phyloP scores from a whole-genome alignment of 768 basidiomycete species.

The Pulveroboletus sp. region DNA sequence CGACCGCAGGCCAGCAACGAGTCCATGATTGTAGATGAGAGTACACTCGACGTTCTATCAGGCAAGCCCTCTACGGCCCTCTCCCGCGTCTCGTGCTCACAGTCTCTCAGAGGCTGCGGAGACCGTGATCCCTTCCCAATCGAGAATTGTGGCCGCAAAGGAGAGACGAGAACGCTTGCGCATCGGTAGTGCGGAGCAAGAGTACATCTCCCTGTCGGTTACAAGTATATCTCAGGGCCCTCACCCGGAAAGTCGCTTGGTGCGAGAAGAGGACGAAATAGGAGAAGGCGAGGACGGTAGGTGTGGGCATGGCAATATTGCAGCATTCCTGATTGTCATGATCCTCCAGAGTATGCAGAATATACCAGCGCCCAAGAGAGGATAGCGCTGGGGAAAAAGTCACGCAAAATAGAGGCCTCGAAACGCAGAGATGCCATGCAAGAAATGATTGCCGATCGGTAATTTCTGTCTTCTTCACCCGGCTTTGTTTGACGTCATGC shows the following conservation, averaged over 20 bases:
- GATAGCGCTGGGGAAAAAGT: conserved; percentile 82
- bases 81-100: neutral
- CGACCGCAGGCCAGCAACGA: conserved; percentile 42
- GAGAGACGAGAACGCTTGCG: conserved; percentile 71
- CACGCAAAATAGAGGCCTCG: conserved; percentile 62
- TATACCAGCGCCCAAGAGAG: conserved; percentile 85
- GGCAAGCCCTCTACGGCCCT: conserved; percentile 24
- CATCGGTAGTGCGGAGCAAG: conserved; percentile 49
- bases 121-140: conserved; percentile 62
- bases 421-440: conserved; percentile 68
- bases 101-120: conserved; percentile 34
- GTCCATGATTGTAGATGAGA: conserved; percentile 41
- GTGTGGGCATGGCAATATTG: conserved; percentile 15
- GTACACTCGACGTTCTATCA: conserved; percentile 30
- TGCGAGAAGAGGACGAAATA: conserved; percentile 83
- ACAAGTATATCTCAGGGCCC: conserved; percentile 60
- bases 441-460: conserved; percentile 83
- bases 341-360: conserved; percentile 67
- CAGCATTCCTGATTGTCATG: conserved; percentile 7
- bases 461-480: conserved; percentile 26
- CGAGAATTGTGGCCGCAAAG: conserved; percentile 68
- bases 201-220: conserved; percentile 77
- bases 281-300: conserved; percentile 87
- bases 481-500: conserved; percentile 2
- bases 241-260: conserved; percentile 77